Evolutionary conservation across 2,329 filamentous ascomycete genomes (phyloP).

Genomic region (Claviceps paspali): DNA sequence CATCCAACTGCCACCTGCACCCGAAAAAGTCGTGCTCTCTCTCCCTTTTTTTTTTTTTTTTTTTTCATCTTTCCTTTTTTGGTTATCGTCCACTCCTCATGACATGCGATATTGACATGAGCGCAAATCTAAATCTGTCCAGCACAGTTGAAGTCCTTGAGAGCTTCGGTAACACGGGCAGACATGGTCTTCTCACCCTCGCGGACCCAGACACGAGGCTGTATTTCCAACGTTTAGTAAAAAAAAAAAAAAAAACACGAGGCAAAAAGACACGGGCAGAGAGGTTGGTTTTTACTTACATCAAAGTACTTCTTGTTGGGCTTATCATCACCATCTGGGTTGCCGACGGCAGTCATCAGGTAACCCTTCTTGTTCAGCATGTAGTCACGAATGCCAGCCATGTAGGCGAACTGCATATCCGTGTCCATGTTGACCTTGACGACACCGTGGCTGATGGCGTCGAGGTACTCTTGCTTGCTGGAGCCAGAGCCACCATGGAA

Average conservation of each 20-base stretch:
- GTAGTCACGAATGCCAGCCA: conserved; percentile 86
- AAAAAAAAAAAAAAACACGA: background rate
- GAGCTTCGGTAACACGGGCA: conserved; percentile 60
- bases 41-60: no score
- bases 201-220: conserved; percentile 87
- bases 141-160: conserved; percentile 71
- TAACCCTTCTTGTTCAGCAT: conserved; percentile 92
- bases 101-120: background rate
- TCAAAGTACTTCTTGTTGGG: conserved; percentile 97
- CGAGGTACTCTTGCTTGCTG: conserved; percentile 74
- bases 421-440: conserved; percentile 99
- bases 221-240: conserved; percentile 6
- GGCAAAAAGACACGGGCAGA: background rate
- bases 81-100: background rate
- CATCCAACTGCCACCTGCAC: no score
- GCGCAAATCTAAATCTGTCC: conserved; percentile 16
- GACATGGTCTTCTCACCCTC: conserved; percentile 97
- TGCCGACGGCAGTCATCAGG: conserved; percentile 72
- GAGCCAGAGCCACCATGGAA: conserved; percentile 98
- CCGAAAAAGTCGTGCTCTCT: no score
- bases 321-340: conserved; percentile 92
- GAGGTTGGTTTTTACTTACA: conserved; percentile 15
- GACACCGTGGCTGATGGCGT: conserved; percentile 84
- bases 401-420: conserved; percentile 92
- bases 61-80: no score